Percentiles rank a stretch among this genome's conserved stretches.
phyloP scores from a whole-genome alignment of 2,329 filamentous ascomycete genomes.

The Verticillium isaacii region DNA sequence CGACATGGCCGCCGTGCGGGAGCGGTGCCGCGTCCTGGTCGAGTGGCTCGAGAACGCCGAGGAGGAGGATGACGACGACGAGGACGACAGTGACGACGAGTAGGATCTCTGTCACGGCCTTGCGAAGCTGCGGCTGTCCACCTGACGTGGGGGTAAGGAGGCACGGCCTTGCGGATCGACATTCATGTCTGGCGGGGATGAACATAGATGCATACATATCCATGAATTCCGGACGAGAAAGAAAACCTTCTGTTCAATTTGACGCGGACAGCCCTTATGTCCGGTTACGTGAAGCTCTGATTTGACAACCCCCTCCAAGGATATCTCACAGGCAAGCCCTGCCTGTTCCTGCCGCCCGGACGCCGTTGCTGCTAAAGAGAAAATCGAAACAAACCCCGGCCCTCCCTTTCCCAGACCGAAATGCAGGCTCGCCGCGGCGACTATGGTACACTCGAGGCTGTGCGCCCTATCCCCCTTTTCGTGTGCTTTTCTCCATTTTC shows the following conservation, averaged over 20 bases:
- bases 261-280: neutral
- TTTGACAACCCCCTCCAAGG: neutral
- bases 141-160: neutral
- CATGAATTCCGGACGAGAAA: neutral
- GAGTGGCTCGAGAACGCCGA: slow-evolving; percentile 79
- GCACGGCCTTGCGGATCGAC: neutral
- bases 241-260: neutral
- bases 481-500: neutral
- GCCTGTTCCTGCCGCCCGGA: neutral
- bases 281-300: neutral
- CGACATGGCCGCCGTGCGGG: slow-evolving; percentile 62
- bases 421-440: slow-evolving; percentile 5
- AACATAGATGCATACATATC: neutral
- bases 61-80: slow-evolving; percentile 62
- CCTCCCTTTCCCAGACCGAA: neutral
- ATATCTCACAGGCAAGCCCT: neutral
- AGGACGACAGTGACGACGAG: slow-evolving; percentile 23
- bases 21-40: slow-evolving; percentile 72
- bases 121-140: neutral
- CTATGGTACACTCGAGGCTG: neutral
- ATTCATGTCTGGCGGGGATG: neutral
- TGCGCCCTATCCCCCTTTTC: neutral
- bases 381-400: neutral
- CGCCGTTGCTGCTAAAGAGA: neutral
- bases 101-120: neutral